phyloP scores from a whole-genome alignment of 768 basidiomycete genomes.

The Leucocoprinus leucothites region DNA sequence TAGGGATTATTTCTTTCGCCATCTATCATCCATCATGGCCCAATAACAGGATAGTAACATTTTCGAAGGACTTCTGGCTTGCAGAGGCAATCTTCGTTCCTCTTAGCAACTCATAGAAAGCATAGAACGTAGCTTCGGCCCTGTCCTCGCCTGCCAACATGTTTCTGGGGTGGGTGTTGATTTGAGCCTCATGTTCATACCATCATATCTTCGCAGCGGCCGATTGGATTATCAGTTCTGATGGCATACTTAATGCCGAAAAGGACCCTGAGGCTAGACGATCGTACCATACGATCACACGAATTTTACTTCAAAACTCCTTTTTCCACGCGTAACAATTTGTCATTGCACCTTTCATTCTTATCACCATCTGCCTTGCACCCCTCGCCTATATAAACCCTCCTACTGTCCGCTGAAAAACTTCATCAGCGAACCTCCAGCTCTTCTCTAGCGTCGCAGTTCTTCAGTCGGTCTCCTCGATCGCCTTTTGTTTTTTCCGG shows the following conservation, averaged over 20 bases:
- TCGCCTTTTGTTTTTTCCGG: slow-evolving; percentile 16
- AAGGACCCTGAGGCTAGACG: slow-evolving; percentile 6
- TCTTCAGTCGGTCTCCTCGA: slow-evolving; percentile 16
- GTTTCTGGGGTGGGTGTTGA: not conserved
- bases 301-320: not conserved
- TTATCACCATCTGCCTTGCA: not conserved
- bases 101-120: no score
- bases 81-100: no score
- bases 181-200: slow-evolving; percentile 1
- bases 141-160: not conserved
- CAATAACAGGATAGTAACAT: no score
- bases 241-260: slow-evolving; percentile 4
- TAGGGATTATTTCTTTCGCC: no score
- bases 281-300: not conserved
- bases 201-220: not conserved
- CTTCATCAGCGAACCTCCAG: slow-evolving; percentile 2
- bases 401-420: not conserved
- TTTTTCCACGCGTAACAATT: slow-evolving; percentile 2
- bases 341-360: slow-evolving; percentile 12
- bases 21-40: no score
- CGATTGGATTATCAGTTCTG: not conserved
- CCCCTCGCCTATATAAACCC: slow-evolving; percentile 16
- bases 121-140: no score
- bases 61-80: no score
- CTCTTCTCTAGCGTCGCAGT: slow-evolving; percentile 2